A percentile compares a stretch with the other conserved stretches of the same genome.
phyloP scores from a whole-genome alignment of 2,329 filamentous ascomycete genomes.

The Ophiostoma populinum region DNA sequence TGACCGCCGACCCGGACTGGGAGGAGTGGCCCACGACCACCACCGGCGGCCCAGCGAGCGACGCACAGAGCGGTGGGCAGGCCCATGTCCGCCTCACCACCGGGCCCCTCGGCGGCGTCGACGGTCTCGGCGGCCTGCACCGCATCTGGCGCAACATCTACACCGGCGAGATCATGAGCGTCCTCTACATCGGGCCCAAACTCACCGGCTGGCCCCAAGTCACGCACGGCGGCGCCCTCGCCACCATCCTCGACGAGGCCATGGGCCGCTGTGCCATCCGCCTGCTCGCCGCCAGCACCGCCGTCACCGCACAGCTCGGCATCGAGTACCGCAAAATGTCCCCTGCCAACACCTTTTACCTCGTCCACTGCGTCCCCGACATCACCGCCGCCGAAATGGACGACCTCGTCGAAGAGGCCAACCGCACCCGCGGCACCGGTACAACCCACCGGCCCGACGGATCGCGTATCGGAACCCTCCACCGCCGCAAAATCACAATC shows the following conservation, averaged over 20 bases:
- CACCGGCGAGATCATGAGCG: constrained; percentile 38
- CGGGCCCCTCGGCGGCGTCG: constrained; percentile 24
- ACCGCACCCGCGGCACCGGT: too few species aligned
- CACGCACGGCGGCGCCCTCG: constrained; percentile 53
- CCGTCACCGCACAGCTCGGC: constrained; percentile 38
- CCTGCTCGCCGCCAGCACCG: constrained; percentile 28
- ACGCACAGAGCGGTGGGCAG: background rate
- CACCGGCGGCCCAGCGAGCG: background rate
- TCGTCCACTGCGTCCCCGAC: constrained; percentile 18
- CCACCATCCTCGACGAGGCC: constrained; percentile 52
- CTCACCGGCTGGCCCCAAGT: constrained; percentile 53
- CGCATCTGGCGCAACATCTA: constrained; percentile 44
- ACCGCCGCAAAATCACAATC: constrained; percentile 33
- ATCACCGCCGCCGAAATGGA: constrained; percentile 25
- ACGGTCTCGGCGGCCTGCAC: constrained; percentile 32
- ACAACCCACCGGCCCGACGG: too few species aligned
- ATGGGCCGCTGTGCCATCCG: constrained; percentile 44
- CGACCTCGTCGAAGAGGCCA: too few species aligned
- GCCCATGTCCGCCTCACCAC: constrained; percentile 20
- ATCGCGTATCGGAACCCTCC: too few species aligned
- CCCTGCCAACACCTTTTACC: constrained; percentile 6
- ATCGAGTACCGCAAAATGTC: constrained; percentile 39
- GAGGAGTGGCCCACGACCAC: constrained; percentile 5
- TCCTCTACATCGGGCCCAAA: constrained; percentile 52
- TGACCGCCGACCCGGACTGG: constrained; percentile 9